Base-by-base conservation (phyloP, 2,329 filamentous ascomycete genomes). In the Macrophomina tecta region DNA sequence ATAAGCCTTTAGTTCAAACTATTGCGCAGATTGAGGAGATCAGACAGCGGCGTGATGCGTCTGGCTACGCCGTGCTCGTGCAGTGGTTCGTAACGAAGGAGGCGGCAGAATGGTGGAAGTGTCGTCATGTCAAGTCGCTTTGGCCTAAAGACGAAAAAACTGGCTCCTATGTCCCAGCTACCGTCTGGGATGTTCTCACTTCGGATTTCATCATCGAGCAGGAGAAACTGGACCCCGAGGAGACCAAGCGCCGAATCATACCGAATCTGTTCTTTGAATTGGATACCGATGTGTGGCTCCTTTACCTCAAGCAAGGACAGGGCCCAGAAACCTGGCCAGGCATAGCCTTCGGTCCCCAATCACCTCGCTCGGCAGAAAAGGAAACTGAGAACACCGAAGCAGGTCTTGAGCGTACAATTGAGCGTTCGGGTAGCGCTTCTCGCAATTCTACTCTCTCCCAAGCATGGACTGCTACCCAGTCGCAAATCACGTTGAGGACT, bases 81-180 rank as follows among this genome's bases (percentile, higher is more conserved):
- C 49, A 65, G 28, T 65, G 63, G 63, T 65, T 53, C 30, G 18
- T 65, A 6, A 65, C 49, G 1, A 65, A 48, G 45, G 63, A 65
- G 40, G 63, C 63, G 0, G 63, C 63, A 3, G 63, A 65, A 14
- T 45, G 52, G 38, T 65, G 49, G 49, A 48, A 65, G 18, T 65
- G 63, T 30, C 38, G 49, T 3, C 52, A 56, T 4, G 48, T 55
- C 34, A 55, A 65, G 8, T 65, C 48, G 16, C n/a, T 45, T 1
- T 52, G 49, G 61, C 49, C 61, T 42, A 64, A 64, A 23, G 63
- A 65, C 14, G 63, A 56, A 5, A 18, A 32, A 18, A 5, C 46
- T 14, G 48, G 48, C 48, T 7, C 18, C 4, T 64, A 42, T 18
- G 36, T 64, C 9, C 61, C 48, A 6, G 46, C 48, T 7, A 53